Conservation (phyloP, 345 rosid species). For the Rhodamnia rubescens region DNA sequence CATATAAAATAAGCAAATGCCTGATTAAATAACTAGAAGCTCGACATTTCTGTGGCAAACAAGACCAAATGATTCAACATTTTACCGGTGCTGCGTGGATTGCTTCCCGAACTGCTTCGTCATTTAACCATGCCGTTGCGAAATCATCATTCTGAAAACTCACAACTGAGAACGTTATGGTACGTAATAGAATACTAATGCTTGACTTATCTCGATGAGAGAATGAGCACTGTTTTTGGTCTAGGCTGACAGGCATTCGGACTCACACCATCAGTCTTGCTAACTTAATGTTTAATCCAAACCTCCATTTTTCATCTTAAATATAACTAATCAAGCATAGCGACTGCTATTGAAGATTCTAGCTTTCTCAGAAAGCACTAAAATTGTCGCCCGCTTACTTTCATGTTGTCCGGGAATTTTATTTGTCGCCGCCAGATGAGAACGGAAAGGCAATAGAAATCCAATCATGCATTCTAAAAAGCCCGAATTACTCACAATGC, state of each 20-base stretch:
- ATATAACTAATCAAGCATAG: neutral
- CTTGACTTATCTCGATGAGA: neutral
- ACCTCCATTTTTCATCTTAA: neutral
- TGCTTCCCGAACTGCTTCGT: slow-evolving; percentile 32
- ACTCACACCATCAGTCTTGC: neutral
- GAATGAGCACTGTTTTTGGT: neutral
- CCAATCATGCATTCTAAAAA: neutral
- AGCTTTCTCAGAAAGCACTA: neutral
- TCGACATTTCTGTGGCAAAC: neutral
- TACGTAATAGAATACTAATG: neutral
- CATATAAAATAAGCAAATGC: neutral
- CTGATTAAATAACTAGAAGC: neutral
- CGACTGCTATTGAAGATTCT: neutral
- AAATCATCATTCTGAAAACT: slow-evolving; percentile 29
- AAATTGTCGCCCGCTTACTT: neutral
- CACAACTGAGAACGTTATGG: neutral
- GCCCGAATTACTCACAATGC: neutral
- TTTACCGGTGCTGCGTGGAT: slow-evolving; percentile 37
- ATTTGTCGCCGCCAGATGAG: neutral
- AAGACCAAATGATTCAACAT: neutral
- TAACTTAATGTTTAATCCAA: neutral
- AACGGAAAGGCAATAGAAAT: neutral
- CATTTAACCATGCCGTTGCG: slow-evolving; percentile 36
- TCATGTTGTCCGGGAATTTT: neutral
- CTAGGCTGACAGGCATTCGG: neutral